Evolutionary conservation across 305 asterid genomes (phyloP), one percentile per base, ranked within the genome.

Genomic region (Solanum chacoense): DNA sequence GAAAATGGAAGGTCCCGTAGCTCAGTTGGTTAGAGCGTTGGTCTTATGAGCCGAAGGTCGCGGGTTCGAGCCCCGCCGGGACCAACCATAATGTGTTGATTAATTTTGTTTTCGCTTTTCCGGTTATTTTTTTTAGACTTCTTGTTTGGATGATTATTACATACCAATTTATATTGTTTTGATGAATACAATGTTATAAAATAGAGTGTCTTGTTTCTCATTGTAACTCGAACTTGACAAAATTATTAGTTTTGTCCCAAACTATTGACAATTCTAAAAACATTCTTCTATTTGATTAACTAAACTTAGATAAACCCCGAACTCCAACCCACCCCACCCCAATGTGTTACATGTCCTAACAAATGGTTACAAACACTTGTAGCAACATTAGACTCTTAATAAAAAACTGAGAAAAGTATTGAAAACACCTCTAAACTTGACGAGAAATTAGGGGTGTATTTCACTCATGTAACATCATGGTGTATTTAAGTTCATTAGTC

Each of bases 61-160:
- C 98, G 97, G 97, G 97, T 96, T 96, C 98, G 98, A 95, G 96
- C 98, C 98, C 97, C 97, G 97, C 97, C 93, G 95, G 96, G 98
- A 95, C 98, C 93, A 94, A 45, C 97, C 93, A 45, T 45, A 50
- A 20, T 55, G 67, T 18, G 67, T 18, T 18, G 67, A 7, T 55
- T 18, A 7, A 50, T 50, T 16, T 50, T 50, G 1, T 6, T 50
- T 50, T 16, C 9, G 9, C n/a, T 50, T 16, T 50, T 50, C n/a
- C n/a, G 0, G 9, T 50, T 55, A 55, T 20, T 20, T 18, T 18
- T 55, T 18, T 18, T 55, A 20, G 67, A 55, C 24, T 18, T 18
- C 67, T 55, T 55, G 24, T 55, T 45, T 55, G 67, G 10, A 55
- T 55, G 24, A 55, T 1, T 55, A 55, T 18, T 18, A 55, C 67